Conservation (phyloP, 345 rosid species). For the Corchorus olitorius region DNA sequence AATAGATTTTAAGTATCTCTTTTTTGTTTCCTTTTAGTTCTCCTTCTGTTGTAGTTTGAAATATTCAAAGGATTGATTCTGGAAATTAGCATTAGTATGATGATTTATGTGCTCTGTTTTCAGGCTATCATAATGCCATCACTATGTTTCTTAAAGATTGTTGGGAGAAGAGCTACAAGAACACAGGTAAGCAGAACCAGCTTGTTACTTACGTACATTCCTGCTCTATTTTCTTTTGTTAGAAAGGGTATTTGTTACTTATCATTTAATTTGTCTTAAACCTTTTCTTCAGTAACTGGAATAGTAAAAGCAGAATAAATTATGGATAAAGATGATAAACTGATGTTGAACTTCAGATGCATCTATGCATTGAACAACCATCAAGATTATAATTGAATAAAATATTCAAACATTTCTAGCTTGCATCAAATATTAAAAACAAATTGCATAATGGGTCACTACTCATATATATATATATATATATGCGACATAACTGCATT, state of each 20-base stretch:
- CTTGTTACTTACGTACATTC: background rate
- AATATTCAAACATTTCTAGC: background rate
- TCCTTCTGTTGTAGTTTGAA: background rate
- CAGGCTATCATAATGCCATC: slow-evolving; percentile 86
- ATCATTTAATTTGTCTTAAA: background rate
- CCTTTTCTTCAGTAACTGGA: background rate
- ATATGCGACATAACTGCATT: background rate
- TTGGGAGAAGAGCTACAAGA: slow-evolving; percentile 68
- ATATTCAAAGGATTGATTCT: background rate
- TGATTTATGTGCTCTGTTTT: slow-evolving; percentile 19
- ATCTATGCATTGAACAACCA: background rate
- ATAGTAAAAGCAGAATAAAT: background rate
- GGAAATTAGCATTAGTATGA: background rate
- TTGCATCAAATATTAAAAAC: background rate
- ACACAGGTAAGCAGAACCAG: slow-evolving; percentile 47
- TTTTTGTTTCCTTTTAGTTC: background rate
- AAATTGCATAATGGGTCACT: background rate
- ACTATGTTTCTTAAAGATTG: slow-evolving; percentile 71
- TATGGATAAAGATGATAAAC: background rate
- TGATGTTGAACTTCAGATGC: background rate
- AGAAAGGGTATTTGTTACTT: background rate
- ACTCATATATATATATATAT: background rate
- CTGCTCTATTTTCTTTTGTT: slow-evolving; percentile 11
- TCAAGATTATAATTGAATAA: background rate
- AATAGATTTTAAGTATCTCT: no score